phyloP scores from a whole-genome alignment of 805 yeast genomes.

The Spathaspora arborariae region DNA sequence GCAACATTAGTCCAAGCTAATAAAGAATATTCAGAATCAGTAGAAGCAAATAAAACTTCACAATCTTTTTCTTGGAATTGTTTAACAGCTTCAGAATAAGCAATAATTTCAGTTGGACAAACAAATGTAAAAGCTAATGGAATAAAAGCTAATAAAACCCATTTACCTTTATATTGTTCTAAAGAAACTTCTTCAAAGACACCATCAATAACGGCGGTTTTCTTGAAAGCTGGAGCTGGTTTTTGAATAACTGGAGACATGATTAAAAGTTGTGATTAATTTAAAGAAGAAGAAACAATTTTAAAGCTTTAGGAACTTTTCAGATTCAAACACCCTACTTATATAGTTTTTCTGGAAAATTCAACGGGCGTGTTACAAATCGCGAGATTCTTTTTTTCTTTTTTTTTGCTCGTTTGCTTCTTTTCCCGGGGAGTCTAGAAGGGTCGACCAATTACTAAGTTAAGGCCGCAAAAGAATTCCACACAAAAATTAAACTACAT shows the following conservation, averaged over 20 bases:
- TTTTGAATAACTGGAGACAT: conserved; percentile 92
- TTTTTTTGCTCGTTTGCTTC: too few relatives aligned
- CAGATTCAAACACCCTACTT: background rate
- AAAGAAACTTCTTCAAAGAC: conserved; percentile 90
- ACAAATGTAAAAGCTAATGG: conserved; percentile 99
- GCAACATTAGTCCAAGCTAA: conserved; percentile 98
- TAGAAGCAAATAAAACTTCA: conserved; percentile 91
- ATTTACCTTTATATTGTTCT: conserved; percentile 95
- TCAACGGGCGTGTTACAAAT: background rate
- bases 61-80: conserved; percentile 84
- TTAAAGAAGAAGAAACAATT: background rate
- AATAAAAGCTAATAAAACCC: conserved; percentile 95
- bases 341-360: background rate
- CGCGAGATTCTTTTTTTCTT: too few relatives aligned
- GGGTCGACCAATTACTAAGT: conserved; percentile 7
- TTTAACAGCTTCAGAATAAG: conserved; percentile 93
- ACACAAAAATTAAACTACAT: background rate
- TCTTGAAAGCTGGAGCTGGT: conserved; percentile 95
- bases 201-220: conserved; percentile 97
- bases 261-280: background rate
- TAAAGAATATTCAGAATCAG: conserved; percentile 96
- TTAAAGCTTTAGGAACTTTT: background rate
- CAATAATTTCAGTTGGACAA: conserved; percentile 99
- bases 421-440: conserved; percentile 9
- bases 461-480: background rate